These are phyloP conservation scores for Melocanna baccifera DNA, from an alignment of 176 grass and related monocot species.

Conservation along the genomic window DNA sequence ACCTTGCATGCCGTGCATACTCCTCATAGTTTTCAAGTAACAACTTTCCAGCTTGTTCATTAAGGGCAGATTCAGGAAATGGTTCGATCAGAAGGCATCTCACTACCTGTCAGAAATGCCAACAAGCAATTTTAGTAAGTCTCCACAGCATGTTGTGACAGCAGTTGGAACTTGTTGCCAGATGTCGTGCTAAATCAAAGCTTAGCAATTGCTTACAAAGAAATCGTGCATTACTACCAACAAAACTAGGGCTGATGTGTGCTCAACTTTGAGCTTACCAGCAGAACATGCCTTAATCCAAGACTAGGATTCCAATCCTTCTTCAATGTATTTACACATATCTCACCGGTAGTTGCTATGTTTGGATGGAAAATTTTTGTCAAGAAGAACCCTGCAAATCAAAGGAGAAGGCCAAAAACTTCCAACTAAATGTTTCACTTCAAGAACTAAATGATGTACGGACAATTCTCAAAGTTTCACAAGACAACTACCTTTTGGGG, in stretches of 20 bases:
- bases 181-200: neutral
- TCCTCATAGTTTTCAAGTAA: slow-evolving; percentile 85
- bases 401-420: slow-evolving; percentile 12
- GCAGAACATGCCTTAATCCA: slow-evolving; percentile 84
- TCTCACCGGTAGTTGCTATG: slow-evolving; percentile 85
- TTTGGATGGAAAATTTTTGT: slow-evolving; percentile 99
- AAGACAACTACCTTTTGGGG: slow-evolving; percentile 65
- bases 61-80: slow-evolving; percentile 93
- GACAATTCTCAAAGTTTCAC: slow-evolving; percentile 11
- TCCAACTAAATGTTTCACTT: neutral
- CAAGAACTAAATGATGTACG: neutral
- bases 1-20: slow-evolving; percentile 90
- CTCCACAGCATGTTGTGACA: neutral
- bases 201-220: neutral
- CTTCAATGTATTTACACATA: slow-evolving; percentile 92
- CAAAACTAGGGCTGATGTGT: neutral
- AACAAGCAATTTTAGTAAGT: neutral
- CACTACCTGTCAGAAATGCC: slow-evolving; percentile 52
- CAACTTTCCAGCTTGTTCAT: slow-evolving; percentile 95
- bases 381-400: slow-evolving; percentile 69
- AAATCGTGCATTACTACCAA: neutral
- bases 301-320: slow-evolving; percentile 91
- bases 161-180: neutral
- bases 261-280: slow-evolving; percentile 43
- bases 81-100: slow-evolving; percentile 93